These are phyloP conservation scores for Zygotorulaspora sp. DNA, from an alignment of 805 yeast species.

Conservation along the genomic window DNA sequence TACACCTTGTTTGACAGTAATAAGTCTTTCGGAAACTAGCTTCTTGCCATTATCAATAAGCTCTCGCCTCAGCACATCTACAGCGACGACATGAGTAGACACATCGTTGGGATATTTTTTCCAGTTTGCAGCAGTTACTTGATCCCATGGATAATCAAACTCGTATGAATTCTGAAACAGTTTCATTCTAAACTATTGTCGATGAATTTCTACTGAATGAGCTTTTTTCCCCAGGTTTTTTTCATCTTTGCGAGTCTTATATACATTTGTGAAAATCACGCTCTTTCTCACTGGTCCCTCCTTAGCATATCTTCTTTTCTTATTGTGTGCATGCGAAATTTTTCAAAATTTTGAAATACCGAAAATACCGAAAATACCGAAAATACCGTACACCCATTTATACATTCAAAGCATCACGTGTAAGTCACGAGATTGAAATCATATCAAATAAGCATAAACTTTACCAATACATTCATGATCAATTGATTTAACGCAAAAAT, in stretches of 20 bases:
- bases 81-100: slow-evolving; percentile 89
- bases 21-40: slow-evolving; percentile 77
- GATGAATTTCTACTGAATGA: no score
- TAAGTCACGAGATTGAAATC: no score
- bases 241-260: not conserved
- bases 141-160: slow-evolving; percentile 87
- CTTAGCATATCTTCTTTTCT: slow-evolving; percentile 5
- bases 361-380: no score
- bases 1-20: slow-evolving; percentile 81
- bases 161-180: slow-evolving; percentile 64
- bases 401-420: no score
- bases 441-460: no score
- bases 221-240: not conserved
- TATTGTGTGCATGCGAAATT: slow-evolving; percentile 2
- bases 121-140: slow-evolving; percentile 96
- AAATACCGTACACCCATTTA: no score
- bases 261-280: slow-evolving; percentile 1
- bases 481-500: no score
- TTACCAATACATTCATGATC: no score
- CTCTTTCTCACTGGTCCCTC: slow-evolving; percentile 2
- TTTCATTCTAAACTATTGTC: slow-evolving; percentile 76
- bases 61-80: slow-evolving; percentile 78
- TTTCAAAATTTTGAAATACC: no score
- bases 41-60: slow-evolving; percentile 48
- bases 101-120: slow-evolving; percentile 92